Percentiles rank a stretch among this genome's conserved stretches.
Evolutionary conservation across 2,329 filamentous ascomycete genomes (phyloP).

Genomic region (Venturia nashicola): DNA sequence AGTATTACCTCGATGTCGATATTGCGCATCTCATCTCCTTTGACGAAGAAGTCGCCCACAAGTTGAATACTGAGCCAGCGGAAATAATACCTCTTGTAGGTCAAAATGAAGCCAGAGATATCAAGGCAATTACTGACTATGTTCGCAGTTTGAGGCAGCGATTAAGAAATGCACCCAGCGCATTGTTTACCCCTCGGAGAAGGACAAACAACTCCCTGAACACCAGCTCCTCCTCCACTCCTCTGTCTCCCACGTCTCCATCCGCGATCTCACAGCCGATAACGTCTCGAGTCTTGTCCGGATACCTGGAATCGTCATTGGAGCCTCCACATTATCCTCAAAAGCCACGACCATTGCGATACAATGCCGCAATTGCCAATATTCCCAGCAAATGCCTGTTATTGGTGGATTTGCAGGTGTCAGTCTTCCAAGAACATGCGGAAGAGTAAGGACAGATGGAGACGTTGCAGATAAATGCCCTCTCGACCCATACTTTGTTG

Average conservation of each 20-base stretch:
- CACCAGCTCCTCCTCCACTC: constrained; percentile 95
- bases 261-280: constrained; percentile 83
- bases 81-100: constrained; percentile 84
- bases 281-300: constrained; percentile 91
- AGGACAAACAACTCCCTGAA: constrained; percentile 60
- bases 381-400: constrained; percentile 58
- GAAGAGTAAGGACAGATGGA: constrained; percentile 47
- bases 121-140: not conserved
- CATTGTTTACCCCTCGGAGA: constrained; percentile 74
- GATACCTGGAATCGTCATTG: constrained; percentile 95
- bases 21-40: constrained; percentile 92
- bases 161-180: constrained; percentile 83
- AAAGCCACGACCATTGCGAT: constrained; percentile 83
- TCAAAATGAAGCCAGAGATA: not conserved
- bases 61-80: constrained; percentile 75
- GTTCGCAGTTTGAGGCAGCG: constrained; percentile 70
- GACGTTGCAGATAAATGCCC: constrained; percentile 68
- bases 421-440: constrained; percentile 70
- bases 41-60: constrained; percentile 88
- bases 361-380: constrained; percentile 76
- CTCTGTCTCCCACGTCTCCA: constrained; percentile 78
- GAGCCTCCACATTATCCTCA: constrained; percentile 89
- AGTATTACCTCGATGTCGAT: constrained; percentile 93
- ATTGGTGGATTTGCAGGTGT: constrained; percentile 80
- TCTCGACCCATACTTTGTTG: constrained; percentile 87